Evolutionary conservation across 305 asterid species (phyloP), one percentile per base, ranked within the genome.

Genomic region (Withania somnifera): DNA sequence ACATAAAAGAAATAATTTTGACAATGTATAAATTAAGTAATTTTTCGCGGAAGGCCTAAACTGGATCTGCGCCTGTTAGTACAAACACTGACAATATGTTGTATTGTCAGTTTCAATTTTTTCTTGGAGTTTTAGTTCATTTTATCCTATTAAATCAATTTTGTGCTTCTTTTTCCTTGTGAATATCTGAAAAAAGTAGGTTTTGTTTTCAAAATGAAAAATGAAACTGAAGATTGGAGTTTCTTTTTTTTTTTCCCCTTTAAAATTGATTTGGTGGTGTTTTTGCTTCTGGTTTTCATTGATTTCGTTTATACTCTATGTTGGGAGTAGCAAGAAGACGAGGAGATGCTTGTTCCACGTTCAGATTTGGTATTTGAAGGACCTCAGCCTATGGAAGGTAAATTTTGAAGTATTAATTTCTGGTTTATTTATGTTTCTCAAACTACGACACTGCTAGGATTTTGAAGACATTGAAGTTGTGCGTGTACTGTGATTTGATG

Each of bases 341-440:
- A 88, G 83, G 91, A 91, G 71, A 88, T 91, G 94, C 66, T 91
- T 86, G 93, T 91, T 82, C 93, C 90, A 28, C 85, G 86, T 84
- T 76, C 91, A 28, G 90, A 87, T 78, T 61, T 88, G 85, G 92
- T 86, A 36, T 36, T 80, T 77, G 91, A 89, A 84, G 90, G 86
- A 66, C 90, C 92, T 66, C 91, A 82, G 80, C 89, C 91, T 9
- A 77, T 85, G 87, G 91, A 91, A 86, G 94, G 93, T 89, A 82
- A 79, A 36, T 11, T 71, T 71, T 28, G 30, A 36, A 67, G 52
- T 38, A n/a, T 38, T 24, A 36, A 19, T 38, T 5, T 67, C 1
- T 60, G 76, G 47, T 53, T 67, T 67, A 10, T 40, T 58, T 28
- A 20, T 11, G 34, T 34, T 54, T 32, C 26, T 26, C 3, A 11